Conservation (phyloP, 805 yeast species). For the Wickerhamiella australiensis region DNA sequence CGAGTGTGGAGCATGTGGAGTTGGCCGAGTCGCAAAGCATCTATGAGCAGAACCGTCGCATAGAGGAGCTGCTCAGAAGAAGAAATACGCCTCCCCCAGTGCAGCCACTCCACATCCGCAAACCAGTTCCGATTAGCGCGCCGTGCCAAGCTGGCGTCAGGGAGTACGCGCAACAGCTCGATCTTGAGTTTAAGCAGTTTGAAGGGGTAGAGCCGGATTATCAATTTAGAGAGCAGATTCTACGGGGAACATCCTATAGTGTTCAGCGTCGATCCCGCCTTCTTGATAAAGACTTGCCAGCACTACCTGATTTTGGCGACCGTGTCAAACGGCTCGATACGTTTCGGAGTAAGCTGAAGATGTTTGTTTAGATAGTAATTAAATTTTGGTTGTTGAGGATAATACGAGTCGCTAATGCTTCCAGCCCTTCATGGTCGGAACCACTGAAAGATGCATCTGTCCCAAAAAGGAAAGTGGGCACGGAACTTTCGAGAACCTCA, state of each 20-base stretch:
- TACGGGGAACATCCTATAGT: background rate
- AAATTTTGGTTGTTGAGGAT: too few relatives aligned
- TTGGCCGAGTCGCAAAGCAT: background rate
- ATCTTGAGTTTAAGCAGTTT: constrained; percentile 3
- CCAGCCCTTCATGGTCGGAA: too few relatives aligned
- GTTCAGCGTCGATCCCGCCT: background rate
- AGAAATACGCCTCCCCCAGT: background rate
- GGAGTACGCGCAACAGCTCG: constrained; percentile 4
- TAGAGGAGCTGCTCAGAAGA: background rate
- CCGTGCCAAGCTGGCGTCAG: constrained; percentile 1
- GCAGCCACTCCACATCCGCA: background rate
- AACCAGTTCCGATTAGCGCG: background rate
- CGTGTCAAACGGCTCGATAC: background rate
- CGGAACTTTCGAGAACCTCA: too few relatives aligned
- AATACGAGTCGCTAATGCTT: too few relatives aligned
- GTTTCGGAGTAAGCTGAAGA: background rate
- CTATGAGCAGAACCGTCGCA: background rate
- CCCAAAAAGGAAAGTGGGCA: too few relatives aligned
- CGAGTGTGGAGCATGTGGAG: background rate
- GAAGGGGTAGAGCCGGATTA: constrained; percentile 8
- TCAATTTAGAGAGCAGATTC: constrained; percentile 8
- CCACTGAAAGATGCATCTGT: too few relatives aligned
- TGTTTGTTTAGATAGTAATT: background rate
- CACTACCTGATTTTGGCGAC: background rate
- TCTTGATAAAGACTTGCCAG: constrained; percentile 8